phyloP scores from a whole-genome alignment of 2,329 filamentous ascomycete genomes.

The Beauveria medogensis region DNA sequence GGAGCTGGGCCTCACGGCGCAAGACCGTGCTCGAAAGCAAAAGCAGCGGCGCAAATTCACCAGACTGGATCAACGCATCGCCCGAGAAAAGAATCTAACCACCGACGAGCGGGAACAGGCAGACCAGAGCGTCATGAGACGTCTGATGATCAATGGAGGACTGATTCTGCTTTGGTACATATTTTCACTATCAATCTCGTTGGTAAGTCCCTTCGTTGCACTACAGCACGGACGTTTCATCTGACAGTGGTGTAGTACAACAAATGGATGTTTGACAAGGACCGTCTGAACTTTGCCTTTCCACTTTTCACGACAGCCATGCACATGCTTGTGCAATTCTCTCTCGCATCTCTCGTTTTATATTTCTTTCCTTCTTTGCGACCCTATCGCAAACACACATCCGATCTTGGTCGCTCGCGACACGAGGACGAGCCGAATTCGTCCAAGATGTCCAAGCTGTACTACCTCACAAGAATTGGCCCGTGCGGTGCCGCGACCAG shows the following conservation, averaged over 20 bases:
- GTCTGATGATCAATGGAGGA: constrained; percentile 63
- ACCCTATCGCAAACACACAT: constrained; percentile 46
- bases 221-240: constrained; percentile 6
- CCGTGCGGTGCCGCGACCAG: constrained; percentile 90
- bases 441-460: constrained; percentile 75
- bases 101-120: constrained; percentile 67
- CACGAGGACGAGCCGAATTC: constrained; percentile 46
- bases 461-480: constrained; percentile 85
- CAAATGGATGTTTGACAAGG: constrained; percentile 97
- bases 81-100: constrained; percentile 50
- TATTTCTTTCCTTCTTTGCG: constrained; percentile 77
- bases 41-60: constrained; percentile 60
- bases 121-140: constrained; percentile 63
- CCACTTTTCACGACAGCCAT: constrained; percentile 90
- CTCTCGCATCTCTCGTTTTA: constrained; percentile 67
- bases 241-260: constrained; percentile 73
- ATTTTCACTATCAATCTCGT: constrained; percentile 87
- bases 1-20: constrained; percentile 74
- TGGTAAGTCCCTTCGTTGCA: constrained; percentile 51
- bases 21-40: constrained; percentile 61
- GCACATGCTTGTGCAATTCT: constrained; percentile 94
- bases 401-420: constrained; percentile 42
- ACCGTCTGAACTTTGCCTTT: constrained; percentile 82
- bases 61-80: constrained; percentile 61
- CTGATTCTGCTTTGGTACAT: constrained; percentile 82